Conservation (phyloP, 345 rosid genomes). For the Ceriops zippeliana region DNA sequence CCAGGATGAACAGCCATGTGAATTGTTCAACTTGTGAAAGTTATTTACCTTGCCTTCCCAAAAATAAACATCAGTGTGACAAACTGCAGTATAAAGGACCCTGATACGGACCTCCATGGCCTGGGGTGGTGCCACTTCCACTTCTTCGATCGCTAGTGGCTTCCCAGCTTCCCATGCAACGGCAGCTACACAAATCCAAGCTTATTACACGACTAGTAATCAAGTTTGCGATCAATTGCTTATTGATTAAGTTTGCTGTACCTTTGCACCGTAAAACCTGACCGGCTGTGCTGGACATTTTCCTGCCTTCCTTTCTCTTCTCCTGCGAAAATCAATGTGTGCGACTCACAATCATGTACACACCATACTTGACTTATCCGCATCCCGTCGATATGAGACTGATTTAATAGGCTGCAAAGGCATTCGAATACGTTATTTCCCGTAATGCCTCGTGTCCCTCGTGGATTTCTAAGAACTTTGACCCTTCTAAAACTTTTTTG, state of each 20-base stretch:
- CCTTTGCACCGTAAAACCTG: slow-evolving; percentile 24
- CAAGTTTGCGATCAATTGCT: not conserved
- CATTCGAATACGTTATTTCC: too few relatives aligned
- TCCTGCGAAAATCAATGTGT: too few relatives aligned
- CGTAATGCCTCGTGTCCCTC: too few relatives aligned
- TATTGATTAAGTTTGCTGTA: too few relatives aligned
- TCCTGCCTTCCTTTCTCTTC: not conserved
- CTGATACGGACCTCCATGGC: slow-evolving; percentile 42
- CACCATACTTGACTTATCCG: too few relatives aligned
- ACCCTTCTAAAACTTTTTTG: too few relatives aligned
- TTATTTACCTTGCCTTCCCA: slow-evolving; percentile 47
- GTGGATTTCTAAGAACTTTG: too few relatives aligned
- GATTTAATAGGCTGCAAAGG: too few relatives aligned
- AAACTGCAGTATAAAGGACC: slow-evolving; percentile 37
- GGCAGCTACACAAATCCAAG: slow-evolving; percentile 29
- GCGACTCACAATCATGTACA: too few relatives aligned
- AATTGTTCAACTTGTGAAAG: not conserved
- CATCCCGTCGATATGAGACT: too few relatives aligned
- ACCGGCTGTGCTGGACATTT: slow-evolving; percentile 20
- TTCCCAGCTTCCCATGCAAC: slow-evolving; percentile 61
- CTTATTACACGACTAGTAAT: not conserved
- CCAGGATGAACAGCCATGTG: not conserved
- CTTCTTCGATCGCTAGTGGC: slow-evolving; percentile 46
- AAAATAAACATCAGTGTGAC: slow-evolving; percentile 50
- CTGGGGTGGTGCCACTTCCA: slow-evolving; percentile 56